phyloP scores from a whole-genome alignment of 108 stramenopile species.

The Stephanodiscus minutulus region DNA sequence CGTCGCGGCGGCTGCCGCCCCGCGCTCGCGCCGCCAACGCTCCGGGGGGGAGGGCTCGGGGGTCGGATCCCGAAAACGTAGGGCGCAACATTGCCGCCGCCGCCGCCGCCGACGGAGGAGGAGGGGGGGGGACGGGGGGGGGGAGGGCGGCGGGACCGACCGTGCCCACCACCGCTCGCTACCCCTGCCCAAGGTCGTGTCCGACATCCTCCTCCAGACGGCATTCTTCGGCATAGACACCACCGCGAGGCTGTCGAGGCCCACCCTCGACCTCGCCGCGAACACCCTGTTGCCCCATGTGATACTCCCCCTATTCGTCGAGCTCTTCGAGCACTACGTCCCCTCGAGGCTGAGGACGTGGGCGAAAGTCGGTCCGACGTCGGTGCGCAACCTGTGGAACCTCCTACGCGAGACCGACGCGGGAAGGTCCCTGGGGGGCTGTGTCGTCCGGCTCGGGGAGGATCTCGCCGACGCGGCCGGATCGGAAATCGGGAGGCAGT shows the following conservation, averaged over 20 bases:
- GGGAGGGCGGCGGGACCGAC: too few relatives aligned
- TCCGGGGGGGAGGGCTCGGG: too few relatives aligned
- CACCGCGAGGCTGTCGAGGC: constrained; percentile 42
- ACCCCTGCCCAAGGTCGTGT: constrained; percentile 26
- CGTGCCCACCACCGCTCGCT: too few relatives aligned
- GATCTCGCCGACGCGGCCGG: constrained; percentile 53
- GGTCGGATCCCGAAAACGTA: too few relatives aligned
- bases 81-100: too few relatives aligned
- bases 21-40: too few relatives aligned
- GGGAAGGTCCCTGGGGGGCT: constrained; percentile 28
- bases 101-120: background rate
- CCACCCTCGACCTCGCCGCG: constrained; percentile 27
- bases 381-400: constrained; percentile 23
- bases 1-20: too few relatives aligned
- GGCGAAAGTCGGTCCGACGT: constrained; percentile 41
- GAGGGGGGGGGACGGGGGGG: background rate
- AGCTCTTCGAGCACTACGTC: constrained; percentile 37
- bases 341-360: constrained; percentile 43
- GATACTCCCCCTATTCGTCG: constrained; percentile 26
- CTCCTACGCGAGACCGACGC: constrained; percentile 40
- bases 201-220: constrained; percentile 41
- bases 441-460: constrained; percentile 29
- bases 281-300: constrained; percentile 38
- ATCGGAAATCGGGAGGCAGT: constrained; percentile 60
- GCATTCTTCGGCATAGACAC: constrained; percentile 44